phyloP scores from a whole-genome alignment of 2,329 filamentous ascomycete genomes.

The Teratosphaeria nubilosa region DNA sequence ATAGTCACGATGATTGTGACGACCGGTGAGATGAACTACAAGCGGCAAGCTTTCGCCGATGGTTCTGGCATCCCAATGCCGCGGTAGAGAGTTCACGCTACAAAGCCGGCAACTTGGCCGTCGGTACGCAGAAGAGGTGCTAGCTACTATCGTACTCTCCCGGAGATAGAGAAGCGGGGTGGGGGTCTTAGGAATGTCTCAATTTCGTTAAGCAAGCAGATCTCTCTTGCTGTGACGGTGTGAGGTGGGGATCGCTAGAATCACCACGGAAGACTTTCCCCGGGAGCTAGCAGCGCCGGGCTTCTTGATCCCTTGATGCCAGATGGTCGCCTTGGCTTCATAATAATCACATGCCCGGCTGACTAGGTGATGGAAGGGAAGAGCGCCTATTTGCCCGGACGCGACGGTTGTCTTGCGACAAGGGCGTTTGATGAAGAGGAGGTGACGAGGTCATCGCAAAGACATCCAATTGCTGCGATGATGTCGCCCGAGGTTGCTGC shows the following conservation, averaged over 20 bases:
- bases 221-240: not conserved
- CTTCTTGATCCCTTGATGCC: not conserved
- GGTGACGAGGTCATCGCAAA: not conserved
- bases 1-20: not conserved
- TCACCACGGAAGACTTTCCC: not conserved
- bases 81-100: not conserved
- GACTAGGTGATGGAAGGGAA: not conserved
- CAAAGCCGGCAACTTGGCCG: slow-evolving; percentile 2
- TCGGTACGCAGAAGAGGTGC: not conserved
- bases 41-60: not conserved
- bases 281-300: not conserved
- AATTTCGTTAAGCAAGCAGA: not conserved
- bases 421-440: not conserved
- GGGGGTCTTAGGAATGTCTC: not conserved
- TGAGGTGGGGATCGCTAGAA: not conserved
- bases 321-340: not conserved
- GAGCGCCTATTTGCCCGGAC: not conserved
- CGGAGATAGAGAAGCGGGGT: not conserved
- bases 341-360: not conserved
- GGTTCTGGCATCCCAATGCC: not conserved
- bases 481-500: not conserved
- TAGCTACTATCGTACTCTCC: not conserved
- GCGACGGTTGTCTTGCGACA: not conserved
- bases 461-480: not conserved
- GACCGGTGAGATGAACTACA: not conserved